Base-by-base conservation (phyloP, 371 early-diverging fungal genomes). In the Mucor plumbeus region DNA sequence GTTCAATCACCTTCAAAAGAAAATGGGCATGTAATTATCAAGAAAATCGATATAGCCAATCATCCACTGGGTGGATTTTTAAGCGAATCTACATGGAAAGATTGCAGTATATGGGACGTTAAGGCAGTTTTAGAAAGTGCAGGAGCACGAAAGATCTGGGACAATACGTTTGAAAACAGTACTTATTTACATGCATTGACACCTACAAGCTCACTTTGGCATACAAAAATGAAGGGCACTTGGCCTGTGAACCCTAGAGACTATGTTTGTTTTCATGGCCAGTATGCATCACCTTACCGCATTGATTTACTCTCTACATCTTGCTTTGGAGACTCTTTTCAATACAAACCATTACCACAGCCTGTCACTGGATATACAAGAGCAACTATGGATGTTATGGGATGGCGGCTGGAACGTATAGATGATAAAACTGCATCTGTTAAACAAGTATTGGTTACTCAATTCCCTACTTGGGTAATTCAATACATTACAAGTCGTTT, bases 101-200 rank as follows among this genome's bases (percentile, higher is more conserved):
- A 79, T 17, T 88, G 82, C 40, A 80, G 82, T 59, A 75, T 88
- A 17, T 88, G 86, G 86, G 88, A 88, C 63, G 75, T 85, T 39
- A 86, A 85, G 55, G 81, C 86, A 0, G 82, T 80, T 0, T 54
- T 88, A 15, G 84, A 80, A 50, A 84, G 78, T 31, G 47, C 64
- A 39, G 81, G 76, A 3, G 76, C 82, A n/a, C 60, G 74, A 9
- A 74, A 70, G 47, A 55, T 79, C 38, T 83, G 87, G 86, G 85
- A 84, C 67, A 75, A 76, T 33, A 77, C 81, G 43, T 83, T 84
- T 65, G 86, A 88, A 19, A 79, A 76, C 4, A 72, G 78, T 7
- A 69, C 70, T 4, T 64, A 83, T 47, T 47, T 88, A 9, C 73
- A 76, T 34, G 75, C 81, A 4, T 59, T 82, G 0, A 81, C 88